A percentile compares a stretch with the other conserved stretches of the same genome.
These are phyloP conservation scores for Rutidosis leptorrhynchoides DNA, from an alignment of 129 eudicot species.

Conservation along the genomic window DNA sequence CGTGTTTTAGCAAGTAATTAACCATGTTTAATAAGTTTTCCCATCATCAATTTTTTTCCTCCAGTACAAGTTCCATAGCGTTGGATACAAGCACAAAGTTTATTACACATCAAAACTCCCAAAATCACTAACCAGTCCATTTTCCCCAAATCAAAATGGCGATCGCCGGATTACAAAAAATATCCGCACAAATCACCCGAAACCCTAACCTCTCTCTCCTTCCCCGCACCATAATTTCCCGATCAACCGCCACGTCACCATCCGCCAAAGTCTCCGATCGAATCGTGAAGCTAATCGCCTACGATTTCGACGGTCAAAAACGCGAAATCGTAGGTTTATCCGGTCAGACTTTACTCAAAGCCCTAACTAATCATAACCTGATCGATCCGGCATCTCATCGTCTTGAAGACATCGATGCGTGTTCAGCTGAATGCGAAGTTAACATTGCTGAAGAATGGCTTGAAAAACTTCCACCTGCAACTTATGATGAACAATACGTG, in stretches of 20 bases:
- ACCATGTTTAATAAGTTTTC: too few species aligned
- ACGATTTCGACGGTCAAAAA: constrained; percentile 73
- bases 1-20: too few species aligned
- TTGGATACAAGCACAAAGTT: background rate
- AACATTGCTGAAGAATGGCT: constrained; percentile 96
- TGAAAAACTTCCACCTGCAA: constrained; percentile 61
- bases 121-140: background rate
- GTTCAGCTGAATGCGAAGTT: constrained; percentile 98
- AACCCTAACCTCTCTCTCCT: constrained; percentile 48
- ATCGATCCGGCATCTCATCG: constrained; percentile 96
- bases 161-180: constrained; percentile 58
- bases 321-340: constrained; percentile 73
- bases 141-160: constrained; percentile 49
- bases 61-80: background rate
- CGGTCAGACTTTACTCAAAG: constrained; percentile 83
- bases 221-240: constrained; percentile 49
- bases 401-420: constrained; percentile 92
- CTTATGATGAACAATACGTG: constrained; percentile 86
- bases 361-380: constrained; percentile 56
- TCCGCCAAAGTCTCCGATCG: constrained; percentile 89
- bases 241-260: constrained; percentile 40
- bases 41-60: background rate
- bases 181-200: constrained; percentile 46
- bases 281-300: constrained; percentile 68
- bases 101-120: background rate